Percentiles rank a stretch among this genome's conserved stretches.
Conservation (phyloP, 1,284 basidiomycete species). For the Leccinum subatratum region DNA sequence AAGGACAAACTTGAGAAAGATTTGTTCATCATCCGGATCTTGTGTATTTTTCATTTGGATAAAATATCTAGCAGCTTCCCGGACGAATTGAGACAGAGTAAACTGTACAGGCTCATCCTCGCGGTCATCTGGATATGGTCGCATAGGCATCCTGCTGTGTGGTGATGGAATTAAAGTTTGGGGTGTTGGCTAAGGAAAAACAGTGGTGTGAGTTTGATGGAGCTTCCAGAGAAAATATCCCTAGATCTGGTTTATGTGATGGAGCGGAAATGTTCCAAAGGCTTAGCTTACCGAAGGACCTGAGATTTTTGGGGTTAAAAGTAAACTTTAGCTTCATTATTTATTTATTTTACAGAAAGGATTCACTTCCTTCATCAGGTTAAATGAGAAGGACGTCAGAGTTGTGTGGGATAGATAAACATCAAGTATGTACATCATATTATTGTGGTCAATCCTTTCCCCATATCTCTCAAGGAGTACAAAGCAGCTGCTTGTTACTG, state of each 20-base stretch:
- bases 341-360: background rate
- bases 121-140: background rate
- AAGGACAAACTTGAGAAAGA: background rate
- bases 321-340: background rate
- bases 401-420: no score
- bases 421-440: no score
- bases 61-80: background rate
- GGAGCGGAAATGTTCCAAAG: background rate
- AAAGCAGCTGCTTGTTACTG: no score
- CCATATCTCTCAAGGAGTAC: no score
- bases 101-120: background rate
- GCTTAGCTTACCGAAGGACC: no score
- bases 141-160: background rate
- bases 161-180: background rate
- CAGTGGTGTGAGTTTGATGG: background rate
- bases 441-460: no score
- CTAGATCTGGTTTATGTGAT: background rate
- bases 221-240: background rate
- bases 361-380: background rate
- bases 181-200: background rate
- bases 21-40: background rate
- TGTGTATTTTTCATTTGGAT: background rate
- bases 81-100: background rate
- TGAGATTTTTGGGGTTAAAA: background rate
- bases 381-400: background rate